Evolutionary conservation across 1,284 basidiomycete genomes (phyloP).

Genomic region (Stygiomarasmius scandens): DNA sequence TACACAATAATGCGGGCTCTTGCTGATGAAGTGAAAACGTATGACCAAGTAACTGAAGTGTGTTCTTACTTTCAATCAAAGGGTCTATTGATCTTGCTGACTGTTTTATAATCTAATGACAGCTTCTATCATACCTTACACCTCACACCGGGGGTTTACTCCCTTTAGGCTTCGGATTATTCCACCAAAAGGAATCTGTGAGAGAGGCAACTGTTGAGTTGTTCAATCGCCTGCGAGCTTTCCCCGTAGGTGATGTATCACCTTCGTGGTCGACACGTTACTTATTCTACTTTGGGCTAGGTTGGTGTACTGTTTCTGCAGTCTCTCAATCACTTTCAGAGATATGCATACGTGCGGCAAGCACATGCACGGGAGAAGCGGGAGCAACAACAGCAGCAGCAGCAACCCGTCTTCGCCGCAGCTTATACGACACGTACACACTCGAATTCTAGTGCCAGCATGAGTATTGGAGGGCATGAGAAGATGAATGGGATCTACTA

Average conservation of each 20-base stretch:
- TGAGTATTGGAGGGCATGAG: slow-evolving; percentile 1
- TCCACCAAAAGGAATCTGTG: slow-evolving; percentile 80
- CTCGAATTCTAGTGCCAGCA: slow-evolving; percentile 14
- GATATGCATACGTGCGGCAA: slow-evolving; percentile 81
- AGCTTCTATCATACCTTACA: slow-evolving; percentile 82
- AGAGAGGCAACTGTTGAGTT: slow-evolving; percentile 83
- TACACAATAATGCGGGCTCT: slow-evolving; percentile 68
- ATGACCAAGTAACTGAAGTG: slow-evolving; percentile 88
- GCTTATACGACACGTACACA: slow-evolving; percentile 5
- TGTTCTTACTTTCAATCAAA: slow-evolving; percentile 23
- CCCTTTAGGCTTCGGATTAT: slow-evolving; percentile 86
- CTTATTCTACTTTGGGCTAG: slow-evolving; percentile 41
- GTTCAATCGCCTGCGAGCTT: slow-evolving; percentile 75
- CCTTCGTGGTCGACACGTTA: not conserved
- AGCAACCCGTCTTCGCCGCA: slow-evolving; percentile 22
- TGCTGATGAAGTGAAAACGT: slow-evolving; percentile 54
- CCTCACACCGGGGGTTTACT: slow-evolving; percentile 83
- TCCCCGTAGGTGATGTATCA: slow-evolving; percentile 60
- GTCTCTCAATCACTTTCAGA: slow-evolving; percentile 88
- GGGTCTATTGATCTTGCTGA: not conserved
- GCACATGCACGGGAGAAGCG: slow-evolving; percentile 62
- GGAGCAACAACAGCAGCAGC: slow-evolving; percentile 40
- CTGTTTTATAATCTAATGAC: slow-evolving; percentile 1
- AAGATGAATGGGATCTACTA: not conserved
- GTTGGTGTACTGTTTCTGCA: slow-evolving; percentile 85